Evolutionary conservation across 202 grass and related monocot genomes (phyloP), one percentile per base, ranked within the genome.

Genomic region (Zizania palustris): DNA sequence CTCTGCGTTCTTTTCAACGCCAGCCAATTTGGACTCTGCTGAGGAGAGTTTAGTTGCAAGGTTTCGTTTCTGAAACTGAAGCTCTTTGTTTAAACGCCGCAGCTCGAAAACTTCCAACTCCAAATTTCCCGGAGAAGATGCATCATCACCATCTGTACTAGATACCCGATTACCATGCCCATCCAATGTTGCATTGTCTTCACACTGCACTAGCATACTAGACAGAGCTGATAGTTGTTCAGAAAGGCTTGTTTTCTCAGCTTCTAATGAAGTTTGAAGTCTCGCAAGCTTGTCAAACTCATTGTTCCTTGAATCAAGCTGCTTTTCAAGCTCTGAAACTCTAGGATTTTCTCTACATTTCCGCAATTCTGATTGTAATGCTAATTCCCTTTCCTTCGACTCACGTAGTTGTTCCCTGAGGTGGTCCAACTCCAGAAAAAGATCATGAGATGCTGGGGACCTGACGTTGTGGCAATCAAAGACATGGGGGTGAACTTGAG

Each of bases 21-120:
- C 81, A 63, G 89, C 75, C 74, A 98, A 85, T 68, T 92, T 92
- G 72, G 96, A 98, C 83, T 98, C 96, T 71, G 87, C 91, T 41
- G 87, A 98, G 77, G 96, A 85, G 50, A 98, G 92, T 71, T 87
- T 83, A 60, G 92, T 92, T 39, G 89, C 85, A 53, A 98, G 82
- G 72, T 87, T 98, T 85, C 91, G 80, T 77, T 90, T 98, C 63
- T 98, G 83, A 90, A 98, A 91, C 65, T 98, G 96, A 62, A 98
- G 87, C 57, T 98, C 96, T 67, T 98, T 98, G 76, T 94, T 98
- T 69, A 98, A 85, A 22, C 89, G 81, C 11, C 89, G 92, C 50
- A 98, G 55, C 86, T 98, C 85, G 66, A 95, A 74, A 81, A 95
- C 91, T 82, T 98, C 87, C 43, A 95, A 71, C 66, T 98, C 96